A percentile compares a stretch with the other conserved stretches of the same genome.
These are phyloP conservation scores for Fagopyrum tataricum DNA, from an alignment of 148 eudicot species.

Conservation along the genomic window DNA sequence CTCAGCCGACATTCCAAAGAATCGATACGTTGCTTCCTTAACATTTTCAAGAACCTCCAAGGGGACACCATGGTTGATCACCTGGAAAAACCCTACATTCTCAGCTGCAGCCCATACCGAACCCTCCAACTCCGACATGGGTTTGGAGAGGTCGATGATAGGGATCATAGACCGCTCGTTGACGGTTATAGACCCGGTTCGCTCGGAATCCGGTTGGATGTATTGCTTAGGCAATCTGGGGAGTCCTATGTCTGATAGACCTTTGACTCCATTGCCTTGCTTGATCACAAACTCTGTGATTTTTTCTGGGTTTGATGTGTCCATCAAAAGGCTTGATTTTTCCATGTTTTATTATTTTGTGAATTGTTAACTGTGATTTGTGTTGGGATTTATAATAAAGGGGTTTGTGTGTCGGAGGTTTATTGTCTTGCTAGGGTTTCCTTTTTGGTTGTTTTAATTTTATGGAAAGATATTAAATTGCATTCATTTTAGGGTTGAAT, in stretches of 20 bases:
- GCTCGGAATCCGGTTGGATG: conserved; percentile 39
- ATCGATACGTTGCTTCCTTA: conserved; percentile 30
- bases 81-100: conserved; percentile 50
- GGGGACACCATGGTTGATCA: conserved; percentile 48
- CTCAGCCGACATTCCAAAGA: conserved; percentile 30
- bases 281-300: conserved; percentile 23
- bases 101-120: conserved; percentile 45
- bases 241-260: conserved; percentile 33
- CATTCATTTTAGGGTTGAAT: background rate
- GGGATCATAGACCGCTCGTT: conserved; percentile 26
- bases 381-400: background rate
- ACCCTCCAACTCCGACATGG: conserved; percentile 15
- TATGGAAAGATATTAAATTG: background rate
- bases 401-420: background rate
- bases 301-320: conserved; percentile 14
- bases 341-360: background rate
- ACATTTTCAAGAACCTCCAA: conserved; percentile 29
- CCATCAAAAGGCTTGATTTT: conserved; percentile 7
- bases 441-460: background rate
- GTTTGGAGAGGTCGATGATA: conserved; percentile 38
- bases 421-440: background rate
- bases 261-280: conserved; percentile 44
- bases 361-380: background rate
- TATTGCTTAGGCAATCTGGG: conserved; percentile 33
- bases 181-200: conserved; percentile 18